These are phyloP conservation scores for Rhizopus microsporus DNA, from an alignment of 371 early-diverging fungal genomes.

Conservation along the genomic window DNA sequence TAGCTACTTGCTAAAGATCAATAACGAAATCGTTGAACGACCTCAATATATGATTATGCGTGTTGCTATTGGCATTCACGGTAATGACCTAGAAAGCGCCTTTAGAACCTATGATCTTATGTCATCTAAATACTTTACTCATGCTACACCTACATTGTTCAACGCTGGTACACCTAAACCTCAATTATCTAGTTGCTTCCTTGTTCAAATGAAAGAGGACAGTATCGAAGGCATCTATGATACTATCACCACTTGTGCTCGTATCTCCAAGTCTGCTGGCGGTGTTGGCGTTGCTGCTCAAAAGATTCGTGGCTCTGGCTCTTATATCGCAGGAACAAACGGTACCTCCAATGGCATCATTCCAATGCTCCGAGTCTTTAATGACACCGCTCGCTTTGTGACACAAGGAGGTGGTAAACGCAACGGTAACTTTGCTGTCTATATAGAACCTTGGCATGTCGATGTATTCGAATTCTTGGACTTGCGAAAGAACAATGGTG, in stretches of 20 bases:
- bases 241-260: conserved; percentile 95
- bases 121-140: conserved; percentile 96
- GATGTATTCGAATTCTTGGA: conserved; percentile 99
- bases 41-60: conserved; percentile 99
- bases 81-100: conserved; percentile 88
- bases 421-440: conserved; percentile 99
- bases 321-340: conserved; percentile 97
- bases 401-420: conserved; percentile 99
- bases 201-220: conserved; percentile 95
- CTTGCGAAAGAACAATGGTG: conserved; percentile 98
- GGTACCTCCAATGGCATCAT: conserved; percentile 98
- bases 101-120: conserved; percentile 97
- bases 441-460: conserved; percentile 99
- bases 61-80: conserved; percentile 97
- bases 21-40: conserved; percentile 86
- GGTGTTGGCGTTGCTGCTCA: conserved; percentile 98
- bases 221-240: conserved; percentile 99
- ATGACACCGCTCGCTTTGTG: conserved; percentile 98
- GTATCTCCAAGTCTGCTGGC: conserved; percentile 98
- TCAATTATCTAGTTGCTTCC: conserved; percentile 97
- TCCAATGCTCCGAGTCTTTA: conserved; percentile 98
- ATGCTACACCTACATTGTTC: conserved; percentile 99
- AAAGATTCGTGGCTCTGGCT: conserved; percentile 94
- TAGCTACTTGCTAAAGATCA: conserved; percentile 91
- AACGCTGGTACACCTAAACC: conserved; percentile 97